These are phyloP conservation scores for Colletotrichum musicola DNA, from an alignment of 2,329 filamentous ascomycete genomes.

Conservation along the genomic window DNA sequence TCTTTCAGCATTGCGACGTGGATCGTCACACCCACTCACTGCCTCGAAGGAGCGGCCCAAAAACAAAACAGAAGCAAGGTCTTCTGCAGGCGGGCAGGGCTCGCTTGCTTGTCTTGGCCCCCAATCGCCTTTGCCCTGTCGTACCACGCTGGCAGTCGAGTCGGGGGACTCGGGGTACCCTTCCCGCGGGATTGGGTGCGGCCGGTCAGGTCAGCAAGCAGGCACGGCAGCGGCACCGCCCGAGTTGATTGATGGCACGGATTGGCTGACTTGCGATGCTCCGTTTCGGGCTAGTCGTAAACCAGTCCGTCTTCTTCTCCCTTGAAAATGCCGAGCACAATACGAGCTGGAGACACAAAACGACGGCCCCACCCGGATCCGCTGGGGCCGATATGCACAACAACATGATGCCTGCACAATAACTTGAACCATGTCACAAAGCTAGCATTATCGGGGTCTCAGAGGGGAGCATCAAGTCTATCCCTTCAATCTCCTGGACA, in stretches of 20 bases:
- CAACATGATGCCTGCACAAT: not conserved
- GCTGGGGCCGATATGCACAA: not conserved
- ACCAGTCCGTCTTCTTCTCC: not conserved
- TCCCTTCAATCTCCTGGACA: too few species aligned
- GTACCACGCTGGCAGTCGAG: not conserved
- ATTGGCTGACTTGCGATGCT: not conserved
- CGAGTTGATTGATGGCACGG: constrained; percentile 3
- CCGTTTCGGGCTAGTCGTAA: constrained; percentile 11
- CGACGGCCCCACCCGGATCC: not conserved
- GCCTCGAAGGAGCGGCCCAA: not conserved
- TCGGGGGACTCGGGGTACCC: not conserved
- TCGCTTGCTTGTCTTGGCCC: constrained; percentile 1
- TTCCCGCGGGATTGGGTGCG: constrained; percentile 5
- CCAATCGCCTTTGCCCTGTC: constrained; percentile 11
- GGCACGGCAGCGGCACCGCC: not conserved
- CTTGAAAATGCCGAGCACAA: not conserved
- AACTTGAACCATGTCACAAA: not conserved
- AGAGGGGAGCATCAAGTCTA: too few species aligned
- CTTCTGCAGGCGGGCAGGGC: not conserved
- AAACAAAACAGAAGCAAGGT: constrained; percentile 2
- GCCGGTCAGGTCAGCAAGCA: not conserved
- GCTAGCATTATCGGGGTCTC: not conserved
- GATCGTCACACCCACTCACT: constrained; percentile 24
- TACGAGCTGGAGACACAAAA: not conserved
- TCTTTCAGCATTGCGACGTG: constrained; percentile 23